Evolutionary conservation across 768 basidiomycete genomes (phyloP).

Genomic region (Lactarius pseudohatsudake): DNA sequence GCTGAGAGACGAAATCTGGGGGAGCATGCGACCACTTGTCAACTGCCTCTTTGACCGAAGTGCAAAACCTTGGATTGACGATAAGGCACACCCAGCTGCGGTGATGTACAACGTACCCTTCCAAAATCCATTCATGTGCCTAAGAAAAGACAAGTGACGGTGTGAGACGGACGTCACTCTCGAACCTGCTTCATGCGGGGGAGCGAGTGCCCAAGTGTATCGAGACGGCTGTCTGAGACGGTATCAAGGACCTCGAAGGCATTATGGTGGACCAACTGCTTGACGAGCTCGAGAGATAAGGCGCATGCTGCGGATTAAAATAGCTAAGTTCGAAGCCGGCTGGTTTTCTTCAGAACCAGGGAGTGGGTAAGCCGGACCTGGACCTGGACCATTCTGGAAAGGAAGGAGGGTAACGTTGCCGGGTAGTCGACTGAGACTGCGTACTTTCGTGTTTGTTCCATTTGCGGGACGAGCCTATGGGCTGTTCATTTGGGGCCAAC

Average conservation of each 20-base stretch:
- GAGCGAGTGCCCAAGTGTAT: not conserved
- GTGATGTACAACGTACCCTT: slow-evolving; percentile 7
- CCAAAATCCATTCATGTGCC: slow-evolving; percentile 12
- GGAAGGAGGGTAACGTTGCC: not conserved
- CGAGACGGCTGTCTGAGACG: slow-evolving; percentile 7
- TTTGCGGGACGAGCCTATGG: not conserved
- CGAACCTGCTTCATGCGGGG: not conserved
- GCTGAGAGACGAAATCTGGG: slow-evolving; percentile 10
- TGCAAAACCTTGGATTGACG: not conserved
- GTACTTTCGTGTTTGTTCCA: not conserved
- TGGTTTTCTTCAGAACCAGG: slow-evolving; percentile 3
- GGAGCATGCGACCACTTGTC: not conserved
- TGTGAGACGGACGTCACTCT: not conserved
- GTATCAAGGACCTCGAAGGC: slow-evolving; percentile 15
- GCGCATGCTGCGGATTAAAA: not conserved
- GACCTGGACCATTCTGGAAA: not conserved
- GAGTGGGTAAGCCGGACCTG: not conserved
- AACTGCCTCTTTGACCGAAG: slow-evolving; percentile 2
- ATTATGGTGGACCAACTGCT: not conserved
- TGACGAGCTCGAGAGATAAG: not conserved
- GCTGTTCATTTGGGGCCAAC: not conserved
- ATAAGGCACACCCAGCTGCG: not conserved
- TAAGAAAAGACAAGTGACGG: slow-evolving; percentile 1
- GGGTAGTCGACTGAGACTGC: not conserved
- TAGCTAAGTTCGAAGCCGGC: not conserved